Evolutionary conservation across 257 asterid genomes (phyloP).

Genomic region (Scutellaria barbata): DNA sequence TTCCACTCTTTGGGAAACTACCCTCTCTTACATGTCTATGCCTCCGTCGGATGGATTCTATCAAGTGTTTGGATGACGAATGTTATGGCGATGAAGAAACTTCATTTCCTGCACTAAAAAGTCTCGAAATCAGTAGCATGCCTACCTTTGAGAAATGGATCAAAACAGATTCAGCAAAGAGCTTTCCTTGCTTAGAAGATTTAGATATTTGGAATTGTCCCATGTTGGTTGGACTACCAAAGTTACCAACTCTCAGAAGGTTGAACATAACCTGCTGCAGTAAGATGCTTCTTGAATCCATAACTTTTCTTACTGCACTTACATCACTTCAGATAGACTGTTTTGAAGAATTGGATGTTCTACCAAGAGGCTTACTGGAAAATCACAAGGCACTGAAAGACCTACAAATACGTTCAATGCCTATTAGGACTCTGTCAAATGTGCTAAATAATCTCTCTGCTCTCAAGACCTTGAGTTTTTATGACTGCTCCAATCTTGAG

Average conservation of each 20-base stretch:
- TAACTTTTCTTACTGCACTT: too few relatives aligned
- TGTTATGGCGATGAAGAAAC: slow-evolving; percentile 23
- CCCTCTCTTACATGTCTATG: slow-evolving; percentile 20
- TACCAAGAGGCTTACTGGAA: too few relatives aligned
- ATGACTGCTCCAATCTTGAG: too few relatives aligned
- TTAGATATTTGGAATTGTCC: not conserved
- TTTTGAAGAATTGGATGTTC: too few relatives aligned
- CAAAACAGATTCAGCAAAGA: not conserved
- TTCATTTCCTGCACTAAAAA: slow-evolving; percentile 33
- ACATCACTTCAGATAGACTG: too few relatives aligned
- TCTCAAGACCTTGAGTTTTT: too few relatives aligned
- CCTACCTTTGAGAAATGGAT: slow-evolving; percentile 28
- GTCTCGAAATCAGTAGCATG: not conserved
- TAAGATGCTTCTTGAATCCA: too few relatives aligned
- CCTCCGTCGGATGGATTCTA: not conserved
- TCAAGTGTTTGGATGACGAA: slow-evolving; percentile 29
- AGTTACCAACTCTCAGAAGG: not conserved
- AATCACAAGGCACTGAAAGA: too few relatives aligned
- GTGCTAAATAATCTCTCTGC: slow-evolving; percentile 5
- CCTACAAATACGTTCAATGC: too few relatives aligned
- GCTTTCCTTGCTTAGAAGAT: not conserved
- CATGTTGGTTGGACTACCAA: not conserved
- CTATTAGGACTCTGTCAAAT: not conserved
- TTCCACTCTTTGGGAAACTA: slow-evolving; percentile 8
- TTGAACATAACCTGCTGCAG: too few relatives aligned